phyloP scores from a whole-genome alignment of 306 rosid species.

The Arachis hypogaea region DNA sequence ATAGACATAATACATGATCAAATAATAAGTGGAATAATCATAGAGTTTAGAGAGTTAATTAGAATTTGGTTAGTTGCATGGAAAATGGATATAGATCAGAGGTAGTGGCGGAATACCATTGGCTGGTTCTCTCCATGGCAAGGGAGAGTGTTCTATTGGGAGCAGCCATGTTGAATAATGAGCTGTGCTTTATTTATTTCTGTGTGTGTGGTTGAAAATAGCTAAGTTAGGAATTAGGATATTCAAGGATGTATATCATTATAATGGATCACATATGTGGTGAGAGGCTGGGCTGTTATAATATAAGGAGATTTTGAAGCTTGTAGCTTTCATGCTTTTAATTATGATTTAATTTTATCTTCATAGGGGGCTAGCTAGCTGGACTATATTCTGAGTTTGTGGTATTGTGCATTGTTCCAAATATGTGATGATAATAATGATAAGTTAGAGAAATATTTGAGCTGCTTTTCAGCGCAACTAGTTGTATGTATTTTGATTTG shows the following conservation, averaged over 20 bases:
- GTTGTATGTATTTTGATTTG: too few species aligned
- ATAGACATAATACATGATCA: not conserved
- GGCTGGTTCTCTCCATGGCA: constrained; percentile 93
- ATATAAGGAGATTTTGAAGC: constrained; percentile 30
- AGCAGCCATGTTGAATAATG: constrained; percentile 51
- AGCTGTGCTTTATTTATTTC: too few species aligned
- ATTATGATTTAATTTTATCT: constrained; percentile 25
- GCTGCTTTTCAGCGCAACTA: too few species aligned
- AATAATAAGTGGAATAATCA: not conserved
- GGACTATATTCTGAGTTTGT: constrained; percentile 32
- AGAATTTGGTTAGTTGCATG: not conserved
- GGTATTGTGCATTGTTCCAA: constrained; percentile 29
- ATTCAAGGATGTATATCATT: not conserved
- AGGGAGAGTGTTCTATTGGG: constrained; percentile 52
- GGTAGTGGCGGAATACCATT: constrained; percentile 56
- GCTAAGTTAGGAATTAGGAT: not conserved
- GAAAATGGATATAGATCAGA: not conserved
- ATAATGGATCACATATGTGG: constrained; percentile 18
- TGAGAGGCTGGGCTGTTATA: constrained; percentile 23
- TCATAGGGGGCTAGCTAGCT: constrained; percentile 14
- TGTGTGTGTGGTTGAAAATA: not conserved
- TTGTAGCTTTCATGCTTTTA: constrained; percentile 19
- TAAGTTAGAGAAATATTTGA: too few species aligned
- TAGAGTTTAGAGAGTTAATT: too few species aligned
- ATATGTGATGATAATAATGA: constrained; percentile 29